Base-by-base conservation (phyloP, 177 flowering plant genomes). In the Tripterygium wilfordii region DNA sequence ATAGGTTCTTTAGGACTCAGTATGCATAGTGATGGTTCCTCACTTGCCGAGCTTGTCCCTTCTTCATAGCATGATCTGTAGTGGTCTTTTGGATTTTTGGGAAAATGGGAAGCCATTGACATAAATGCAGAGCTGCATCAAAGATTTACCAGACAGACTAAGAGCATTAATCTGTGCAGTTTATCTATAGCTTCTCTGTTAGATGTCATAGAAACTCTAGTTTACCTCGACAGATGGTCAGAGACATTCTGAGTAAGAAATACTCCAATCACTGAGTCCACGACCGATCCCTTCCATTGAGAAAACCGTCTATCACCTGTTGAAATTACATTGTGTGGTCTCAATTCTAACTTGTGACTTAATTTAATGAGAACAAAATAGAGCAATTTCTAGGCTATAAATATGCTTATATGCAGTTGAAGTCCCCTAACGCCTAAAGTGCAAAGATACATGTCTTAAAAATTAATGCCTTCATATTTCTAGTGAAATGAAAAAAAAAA, bases 191-290 rank as follows among this genome's bases (percentile, higher is more conserved):
- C 18, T 21, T 16, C 36, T 20, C 24, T 25, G 5, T n/a, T n/a
- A n/a, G n/a, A n/a, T 22, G 21, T 27, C 3, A 18, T n/a, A 17
- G 26, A 45, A 33, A 35, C 5, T 26, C 14, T 40, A 39, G 42
- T 41, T 61, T 54, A 80, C 90, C 90, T 83, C 1, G 90, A 83
- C 16, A 76, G 70, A 62, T 80, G 81, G 42, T 83, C 90, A 15
- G 82, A 72, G 8, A 80, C 90, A 66, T 83, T 83, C 46, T 83
- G 90, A 45, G 90, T 78, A 2, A 83, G 77, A 47, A 77, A 83
- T 17, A 80, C 90, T 25, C 90, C 90, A 44, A 74, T 54, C 31
- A 80, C 78, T 14, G 90, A 83, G 59, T 83, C 90, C 50, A 80
- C 64, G n/a, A 83, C 82, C 19, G 87, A 83, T 51, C 90, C 87